These are phyloP conservation scores for Xylariaceae sp. DNA, from an alignment of 2,329 filamentous ascomycete species.

Conservation along the genomic window DNA sequence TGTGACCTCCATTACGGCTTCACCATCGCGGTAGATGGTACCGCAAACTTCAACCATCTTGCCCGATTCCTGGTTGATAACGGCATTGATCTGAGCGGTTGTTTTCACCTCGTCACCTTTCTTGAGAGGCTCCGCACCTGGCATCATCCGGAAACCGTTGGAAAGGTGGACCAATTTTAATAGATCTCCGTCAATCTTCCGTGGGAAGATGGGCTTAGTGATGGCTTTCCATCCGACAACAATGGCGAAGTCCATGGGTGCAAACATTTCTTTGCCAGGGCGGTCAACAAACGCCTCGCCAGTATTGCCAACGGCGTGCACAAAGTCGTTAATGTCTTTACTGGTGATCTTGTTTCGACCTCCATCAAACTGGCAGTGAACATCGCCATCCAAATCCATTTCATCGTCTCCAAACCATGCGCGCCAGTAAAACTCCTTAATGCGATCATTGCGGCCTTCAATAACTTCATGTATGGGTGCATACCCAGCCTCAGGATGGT, in stretches of 20 bases:
- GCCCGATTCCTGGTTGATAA: slow-evolving; percentile 95
- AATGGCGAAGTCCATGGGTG: slow-evolving; percentile 98
- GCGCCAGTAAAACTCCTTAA: slow-evolving; percentile 99
- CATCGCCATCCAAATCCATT: slow-evolving; percentile 77
- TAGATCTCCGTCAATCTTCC: slow-evolving; percentile 91
- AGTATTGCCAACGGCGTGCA: slow-evolving; percentile 97
- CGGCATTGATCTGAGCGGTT: slow-evolving; percentile 92
- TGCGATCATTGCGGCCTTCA: slow-evolving; percentile 91
- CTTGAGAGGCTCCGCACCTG: slow-evolving; percentile 89
- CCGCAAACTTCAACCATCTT: slow-evolving; percentile 99
- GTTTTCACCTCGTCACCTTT: slow-evolving; percentile 92
- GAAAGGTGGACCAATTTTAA: slow-evolving; percentile 95
- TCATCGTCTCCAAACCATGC: slow-evolving; percentile 92
- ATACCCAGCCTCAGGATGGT: slow-evolving; percentile 92
- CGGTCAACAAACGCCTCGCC: slow-evolving; percentile 96
- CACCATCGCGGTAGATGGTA: slow-evolving; percentile 79
- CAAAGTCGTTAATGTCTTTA: slow-evolving; percentile 95
- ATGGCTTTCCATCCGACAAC: slow-evolving; percentile 99
- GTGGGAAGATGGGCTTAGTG: slow-evolving; percentile 97
- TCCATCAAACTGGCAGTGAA: slow-evolving; percentile 86
- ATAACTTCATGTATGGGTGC: slow-evolving; percentile 98
- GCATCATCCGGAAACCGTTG: slow-evolving; percentile 97
- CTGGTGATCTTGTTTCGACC: slow-evolving; percentile 82
- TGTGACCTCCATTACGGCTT: slow-evolving; percentile 95
- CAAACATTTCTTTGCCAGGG: slow-evolving; percentile 87